Evolutionary conservation across 371 early-diverging fungal species (phyloP).

Genomic region (Nematocida sp.): DNA sequence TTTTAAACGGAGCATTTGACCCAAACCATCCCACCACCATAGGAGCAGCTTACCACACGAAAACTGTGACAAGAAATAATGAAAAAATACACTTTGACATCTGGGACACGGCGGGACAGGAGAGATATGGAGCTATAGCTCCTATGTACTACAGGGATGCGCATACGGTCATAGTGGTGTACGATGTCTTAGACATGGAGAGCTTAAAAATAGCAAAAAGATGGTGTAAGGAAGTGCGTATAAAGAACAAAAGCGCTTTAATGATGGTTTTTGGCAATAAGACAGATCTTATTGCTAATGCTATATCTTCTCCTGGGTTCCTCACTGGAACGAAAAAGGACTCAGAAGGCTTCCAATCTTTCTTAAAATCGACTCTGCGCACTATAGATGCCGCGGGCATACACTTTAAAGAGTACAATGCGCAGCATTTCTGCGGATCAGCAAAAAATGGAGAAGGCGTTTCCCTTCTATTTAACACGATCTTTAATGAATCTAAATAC

Average conservation of each 20-base stretch:
- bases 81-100: constrained; percentile 79
- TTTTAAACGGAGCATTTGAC: constrained; percentile 90
- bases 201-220: constrained; percentile 79
- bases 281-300: constrained; percentile 24
- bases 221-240: constrained; percentile 84
- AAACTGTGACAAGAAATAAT: constrained; percentile 78
- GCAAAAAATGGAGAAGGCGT: constrained; percentile 53
- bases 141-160: constrained; percentile 92
- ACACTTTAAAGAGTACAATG: constrained; percentile 24
- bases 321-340: not conserved
- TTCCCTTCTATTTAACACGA: constrained; percentile 7
- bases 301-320: not conserved
- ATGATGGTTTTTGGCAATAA: constrained; percentile 50
- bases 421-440: constrained; percentile 35
- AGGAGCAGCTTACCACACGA: constrained; percentile 97
- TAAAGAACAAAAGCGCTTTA: constrained; percentile 77
- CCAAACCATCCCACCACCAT: constrained; percentile 98
- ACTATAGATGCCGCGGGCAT: constrained; percentile 1
- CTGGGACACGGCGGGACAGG: constrained; percentile 86
- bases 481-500: constrained; percentile 25
- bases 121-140: constrained; percentile 84
- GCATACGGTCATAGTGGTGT: constrained; percentile 81
- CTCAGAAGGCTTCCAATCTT: constrained; percentile 1
- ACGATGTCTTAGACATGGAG: constrained; percentile 88
- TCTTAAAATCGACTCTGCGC: not conserved